phyloP scores from a whole-genome alignment of 2,329 filamentous ascomycete genomes.

The Aspergillus caelatus region DNA sequence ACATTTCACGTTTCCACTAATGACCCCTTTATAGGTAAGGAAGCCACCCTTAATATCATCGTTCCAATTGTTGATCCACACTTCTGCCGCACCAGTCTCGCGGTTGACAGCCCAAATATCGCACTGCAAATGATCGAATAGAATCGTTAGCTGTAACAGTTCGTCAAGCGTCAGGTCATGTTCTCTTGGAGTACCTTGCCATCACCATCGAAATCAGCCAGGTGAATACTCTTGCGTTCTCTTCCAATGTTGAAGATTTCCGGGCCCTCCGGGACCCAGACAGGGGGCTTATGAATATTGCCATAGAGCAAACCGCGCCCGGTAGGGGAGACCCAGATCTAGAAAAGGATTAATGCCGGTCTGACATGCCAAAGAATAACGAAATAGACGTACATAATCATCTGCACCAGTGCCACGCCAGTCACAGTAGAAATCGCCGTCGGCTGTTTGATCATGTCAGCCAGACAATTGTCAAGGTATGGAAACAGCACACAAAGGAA shows the following conservation, averaged over 20 bases:
- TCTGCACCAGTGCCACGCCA: constrained; percentile 1
- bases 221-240: constrained; percentile 26
- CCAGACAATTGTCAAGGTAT: not conserved
- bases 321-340: not conserved
- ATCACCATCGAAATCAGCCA: constrained; percentile 44
- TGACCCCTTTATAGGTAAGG: not conserved
- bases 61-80: not conserved
- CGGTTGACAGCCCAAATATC: not conserved
- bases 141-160: too few species aligned
- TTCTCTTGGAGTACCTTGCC: not conserved
- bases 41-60: not conserved
- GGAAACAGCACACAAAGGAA: too few species aligned
- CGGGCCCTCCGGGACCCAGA: not conserved
- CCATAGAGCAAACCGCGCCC: not conserved
- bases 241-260: not conserved
- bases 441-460: not conserved
- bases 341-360: not conserved
- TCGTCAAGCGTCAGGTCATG: too few species aligned
- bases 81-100: not conserved
- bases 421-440: constrained; percentile 7
- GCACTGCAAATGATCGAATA: not conserved
- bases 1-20: not conserved
- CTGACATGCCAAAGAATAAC: too few species aligned
- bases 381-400: not conserved
- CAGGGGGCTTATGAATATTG: not conserved